Conservation (phyloP, 805 yeast genomes). For the Yamadazyma insecticola region DNA sequence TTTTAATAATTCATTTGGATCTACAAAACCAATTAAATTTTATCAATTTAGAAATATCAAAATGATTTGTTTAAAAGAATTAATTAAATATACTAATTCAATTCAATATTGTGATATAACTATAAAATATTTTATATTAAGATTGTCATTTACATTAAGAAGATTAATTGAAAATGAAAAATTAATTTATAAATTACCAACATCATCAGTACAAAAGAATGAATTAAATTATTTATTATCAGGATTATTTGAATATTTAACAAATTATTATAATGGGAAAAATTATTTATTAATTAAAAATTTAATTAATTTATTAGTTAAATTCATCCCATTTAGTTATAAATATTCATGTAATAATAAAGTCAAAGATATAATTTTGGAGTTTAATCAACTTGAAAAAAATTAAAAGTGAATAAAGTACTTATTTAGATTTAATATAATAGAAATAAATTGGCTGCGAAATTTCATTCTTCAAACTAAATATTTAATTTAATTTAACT, state of each 20-base stretch:
- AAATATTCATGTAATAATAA: conserved; percentile 3
- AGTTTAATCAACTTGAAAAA: too few relatives aligned
- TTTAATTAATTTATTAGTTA: conserved; percentile 10
- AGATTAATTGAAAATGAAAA: conserved; percentile 61
- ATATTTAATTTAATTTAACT: too few relatives aligned
- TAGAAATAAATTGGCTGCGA: too few relatives aligned
- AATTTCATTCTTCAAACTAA: too few relatives aligned
- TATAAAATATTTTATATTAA: conserved; percentile 42
- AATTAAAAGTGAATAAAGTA: too few relatives aligned
- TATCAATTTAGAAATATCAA: conserved; percentile 47
- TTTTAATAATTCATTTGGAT: conserved; percentile 54
- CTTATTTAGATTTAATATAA: too few relatives aligned
- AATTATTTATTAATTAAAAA: conserved; percentile 4
- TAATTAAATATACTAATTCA: conserved; percentile 42
- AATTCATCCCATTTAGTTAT: conserved; percentile 14
- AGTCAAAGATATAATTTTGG: not conserved
- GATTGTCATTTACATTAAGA: conserved; percentile 58
- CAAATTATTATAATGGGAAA: not conserved
- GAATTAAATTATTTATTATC: conserved; percentile 50
- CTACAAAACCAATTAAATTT: conserved; percentile 48
- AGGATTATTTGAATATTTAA: conserved; percentile 3
- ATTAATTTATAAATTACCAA: conserved; percentile 58
- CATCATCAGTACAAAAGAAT: conserved; percentile 56
- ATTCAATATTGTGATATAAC: conserved; percentile 12
- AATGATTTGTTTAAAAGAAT: conserved; percentile 46